phyloP scores from a whole-genome alignment of 2,329 filamentous ascomycete genomes.

The Hypoxylon sp. region DNA sequence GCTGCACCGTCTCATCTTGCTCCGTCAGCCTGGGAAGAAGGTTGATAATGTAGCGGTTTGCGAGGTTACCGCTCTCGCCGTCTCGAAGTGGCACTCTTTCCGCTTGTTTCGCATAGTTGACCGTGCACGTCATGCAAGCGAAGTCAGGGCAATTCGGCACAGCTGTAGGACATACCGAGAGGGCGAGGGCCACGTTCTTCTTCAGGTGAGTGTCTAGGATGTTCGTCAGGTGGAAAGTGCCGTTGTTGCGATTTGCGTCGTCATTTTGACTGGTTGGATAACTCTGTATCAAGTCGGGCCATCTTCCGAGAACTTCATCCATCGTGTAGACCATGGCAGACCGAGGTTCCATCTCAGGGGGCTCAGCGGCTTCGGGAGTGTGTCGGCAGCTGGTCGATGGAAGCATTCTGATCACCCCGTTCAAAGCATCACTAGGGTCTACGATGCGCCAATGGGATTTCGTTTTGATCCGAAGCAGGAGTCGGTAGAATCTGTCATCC shows the following conservation, averaged over 20 bases:
- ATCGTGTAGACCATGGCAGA: constrained; percentile 5
- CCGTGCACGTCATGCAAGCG: neutral
- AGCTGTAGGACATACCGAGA: constrained; percentile 1
- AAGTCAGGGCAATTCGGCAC: neutral
- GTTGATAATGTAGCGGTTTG: constrained; percentile 7
- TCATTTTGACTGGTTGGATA: neutral
- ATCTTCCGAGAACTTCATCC: constrained; percentile 6
- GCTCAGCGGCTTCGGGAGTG: neutral
- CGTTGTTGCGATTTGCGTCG: neutral
- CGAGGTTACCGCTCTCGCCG: neutral
- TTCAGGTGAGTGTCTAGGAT: constrained; percentile 3
- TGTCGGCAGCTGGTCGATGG: constrained; percentile 1
- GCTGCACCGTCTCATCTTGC: neutral
- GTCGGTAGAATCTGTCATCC: constrained; percentile 7
- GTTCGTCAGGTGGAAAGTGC: neutral
- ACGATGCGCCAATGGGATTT: constrained; percentile 6
- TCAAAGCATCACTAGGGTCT: constrained; percentile 4
- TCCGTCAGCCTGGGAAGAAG: neutral
- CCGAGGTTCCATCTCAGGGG: neutral
- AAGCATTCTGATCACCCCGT: constrained; percentile 3
- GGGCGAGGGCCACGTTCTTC: constrained; percentile 3
- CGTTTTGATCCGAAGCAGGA: neutral
- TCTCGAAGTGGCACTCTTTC: neutral
- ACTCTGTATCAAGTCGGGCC: neutral
- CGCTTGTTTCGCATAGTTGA: neutral